Percentiles rank a stretch among this genome's conserved stretches.
These are phyloP conservation scores for Solanum pennellii DNA, from an alignment of 257 asterid genomes.

Conservation along the genomic window DNA sequence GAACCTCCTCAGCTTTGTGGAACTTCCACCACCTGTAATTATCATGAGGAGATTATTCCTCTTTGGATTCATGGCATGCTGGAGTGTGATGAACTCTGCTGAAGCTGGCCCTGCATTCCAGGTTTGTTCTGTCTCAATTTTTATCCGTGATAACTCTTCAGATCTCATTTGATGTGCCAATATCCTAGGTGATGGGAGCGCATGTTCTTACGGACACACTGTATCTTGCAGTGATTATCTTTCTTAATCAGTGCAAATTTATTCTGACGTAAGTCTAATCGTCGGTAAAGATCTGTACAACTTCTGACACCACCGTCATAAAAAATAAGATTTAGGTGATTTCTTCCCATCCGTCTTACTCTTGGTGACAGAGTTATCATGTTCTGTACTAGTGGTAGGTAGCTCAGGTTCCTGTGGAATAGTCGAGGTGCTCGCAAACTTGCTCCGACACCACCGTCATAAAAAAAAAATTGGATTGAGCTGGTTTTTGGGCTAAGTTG, in stretches of 20 bases:
- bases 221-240: not conserved
- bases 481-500: not conserved
- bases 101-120: slow-evolving; percentile 99
- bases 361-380: not conserved
- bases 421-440: not conserved
- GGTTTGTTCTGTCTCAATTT: slow-evolving; percentile 27
- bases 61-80: slow-evolving; percentile 86
- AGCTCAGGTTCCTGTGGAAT: not conserved
- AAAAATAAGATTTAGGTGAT: not conserved
- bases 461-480: not conserved
- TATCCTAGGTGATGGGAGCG: not conserved
- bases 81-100: slow-evolving; percentile 96
- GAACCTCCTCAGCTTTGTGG: slow-evolving; percentile 74
- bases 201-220: not conserved
- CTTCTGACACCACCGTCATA: not conserved
- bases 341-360: not conserved
- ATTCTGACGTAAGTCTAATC: not conserved
- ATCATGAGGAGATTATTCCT: slow-evolving; percentile 84
- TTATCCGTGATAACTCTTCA: not conserved
- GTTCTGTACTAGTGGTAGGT: not conserved
- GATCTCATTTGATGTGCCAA: not conserved
- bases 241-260: not conserved
- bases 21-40: slow-evolving; percentile 73
- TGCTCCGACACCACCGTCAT: not conserved
- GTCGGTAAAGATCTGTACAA: not conserved